phyloP scores from a whole-genome alignment of 805 yeast species.

The Zygotorulaspora chibaensis region DNA sequence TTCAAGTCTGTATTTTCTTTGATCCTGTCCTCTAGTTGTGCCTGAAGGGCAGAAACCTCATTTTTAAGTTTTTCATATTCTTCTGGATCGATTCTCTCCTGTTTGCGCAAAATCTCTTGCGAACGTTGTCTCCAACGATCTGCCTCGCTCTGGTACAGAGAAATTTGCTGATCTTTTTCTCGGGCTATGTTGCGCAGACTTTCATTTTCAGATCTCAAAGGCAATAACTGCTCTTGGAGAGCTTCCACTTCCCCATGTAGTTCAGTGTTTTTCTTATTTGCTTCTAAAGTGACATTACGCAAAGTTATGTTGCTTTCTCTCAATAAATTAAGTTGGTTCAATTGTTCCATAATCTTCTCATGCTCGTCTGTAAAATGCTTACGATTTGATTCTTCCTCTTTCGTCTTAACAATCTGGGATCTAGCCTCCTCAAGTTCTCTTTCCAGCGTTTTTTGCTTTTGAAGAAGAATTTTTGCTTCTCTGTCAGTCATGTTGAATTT shows the following conservation, averaged over 20 bases:
- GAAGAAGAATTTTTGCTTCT: constrained; percentile 52
- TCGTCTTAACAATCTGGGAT: constrained; percentile 41
- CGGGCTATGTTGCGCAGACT: constrained; percentile 35
- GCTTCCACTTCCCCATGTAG: constrained; percentile 41
- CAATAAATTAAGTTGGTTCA: constrained; percentile 57
- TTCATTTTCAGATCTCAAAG: constrained; percentile 41
- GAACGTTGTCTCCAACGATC: constrained; percentile 21
- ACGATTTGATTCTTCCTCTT: constrained; percentile 33
- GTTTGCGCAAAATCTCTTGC: constrained; percentile 21
- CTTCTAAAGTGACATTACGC: constrained; percentile 45
- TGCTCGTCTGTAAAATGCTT: constrained; percentile 37
- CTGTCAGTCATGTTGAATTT: constrained; percentile 49
- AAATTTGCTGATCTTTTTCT: constrained; percentile 23
- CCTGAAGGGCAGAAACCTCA: constrained; percentile 21
- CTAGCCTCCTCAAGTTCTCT: constrained; percentile 51
- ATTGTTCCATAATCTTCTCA: constrained; percentile 45
- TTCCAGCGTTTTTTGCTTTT: constrained; percentile 44
- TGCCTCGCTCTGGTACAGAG: constrained; percentile 14
- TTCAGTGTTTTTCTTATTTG: constrained; percentile 30
- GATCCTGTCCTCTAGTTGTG: constrained; percentile 18
- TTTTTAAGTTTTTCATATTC: constrained; percentile 21
- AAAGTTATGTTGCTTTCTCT: constrained; percentile 66
- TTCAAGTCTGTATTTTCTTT: constrained; percentile 35
- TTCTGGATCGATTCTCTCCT: constrained; percentile 17
- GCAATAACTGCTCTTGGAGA: constrained; percentile 38